Percentiles rank a stretch among this genome's conserved stretches.
Evolutionary conservation across 2,329 filamentous ascomycete genomes (phyloP).

Genomic region (Podosphaera xanthii): DNA sequence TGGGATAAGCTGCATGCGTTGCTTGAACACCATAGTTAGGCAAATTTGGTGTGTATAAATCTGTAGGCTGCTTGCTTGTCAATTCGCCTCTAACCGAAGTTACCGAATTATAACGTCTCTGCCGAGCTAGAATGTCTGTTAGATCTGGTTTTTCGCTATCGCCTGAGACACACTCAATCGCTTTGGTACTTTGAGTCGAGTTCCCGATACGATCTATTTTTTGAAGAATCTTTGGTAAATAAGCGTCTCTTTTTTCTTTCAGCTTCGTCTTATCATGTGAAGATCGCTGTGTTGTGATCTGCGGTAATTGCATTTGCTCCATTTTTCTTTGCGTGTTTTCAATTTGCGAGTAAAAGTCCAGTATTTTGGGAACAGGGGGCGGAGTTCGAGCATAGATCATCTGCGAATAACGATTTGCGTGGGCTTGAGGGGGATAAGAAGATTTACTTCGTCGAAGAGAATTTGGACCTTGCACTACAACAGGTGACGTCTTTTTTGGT

Average conservation of each 20-base stretch:
- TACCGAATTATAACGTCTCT: no score
- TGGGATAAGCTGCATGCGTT: neutral
- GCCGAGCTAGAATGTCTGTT: neutral
- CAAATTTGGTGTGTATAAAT: neutral
- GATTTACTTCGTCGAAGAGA: neutral
- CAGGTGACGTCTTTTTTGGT: neutral
- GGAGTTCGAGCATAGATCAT: neutral
- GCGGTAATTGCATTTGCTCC: neutral
- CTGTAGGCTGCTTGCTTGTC: neutral
- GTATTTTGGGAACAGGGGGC: neutral
- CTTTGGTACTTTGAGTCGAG: neutral
- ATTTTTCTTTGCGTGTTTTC: neutral
- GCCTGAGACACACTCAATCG: neutral
- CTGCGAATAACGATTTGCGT: constrained; percentile 1
- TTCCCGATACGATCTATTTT: neutral
- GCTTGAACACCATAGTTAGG: neutral
- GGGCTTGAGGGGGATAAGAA: constrained; percentile 4
- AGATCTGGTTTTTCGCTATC: neutral
- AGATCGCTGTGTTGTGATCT: neutral
- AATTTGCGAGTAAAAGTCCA: constrained; percentile 1
- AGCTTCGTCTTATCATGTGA: neutral
- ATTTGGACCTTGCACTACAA: neutral
- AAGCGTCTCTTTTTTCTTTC: neutral
- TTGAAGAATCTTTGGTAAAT: neutral
- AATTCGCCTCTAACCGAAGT: neutral